Base-by-base conservation (phyloP, 768 basidiomycete genomes). In the Kwoniella sp. region DNA sequence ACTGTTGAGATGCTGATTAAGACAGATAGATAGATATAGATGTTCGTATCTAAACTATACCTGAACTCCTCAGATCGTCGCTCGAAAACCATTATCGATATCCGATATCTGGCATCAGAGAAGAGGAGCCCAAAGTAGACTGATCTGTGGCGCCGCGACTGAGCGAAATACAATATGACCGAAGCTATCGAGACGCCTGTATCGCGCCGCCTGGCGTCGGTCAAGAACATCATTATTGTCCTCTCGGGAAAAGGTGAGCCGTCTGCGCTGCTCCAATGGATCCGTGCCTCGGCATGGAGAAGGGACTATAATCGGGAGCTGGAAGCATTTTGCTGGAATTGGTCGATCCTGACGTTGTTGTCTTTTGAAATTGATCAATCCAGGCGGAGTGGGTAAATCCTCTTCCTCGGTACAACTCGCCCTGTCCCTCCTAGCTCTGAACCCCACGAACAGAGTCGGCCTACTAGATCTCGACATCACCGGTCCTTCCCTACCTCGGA, bases 381-480 rank as follows among this genome's bases (percentile, higher is more conserved):
- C 55, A 79, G 78, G 96, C 34, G 96, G 84, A 37, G 96, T 98
- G 47, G 96, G 96, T 61, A 99, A 99, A 82, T 97, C 94, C n/a
- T 95, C 93, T 0, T 89, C 97, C 25, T 88, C 92, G 1, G 87
- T 89, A 7, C 96, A 98, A 73, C 85, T 98, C 30, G 94, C 96
- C 0, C 86, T 98, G 55, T 91, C 88, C 67, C 87, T 99, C 8
- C 87, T 82, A 41, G 83, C 84, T 1, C 88, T 86, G 25, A 85
- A 87, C 1, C 87, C 89, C 4, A 85, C 81, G 37, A 85, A 86
- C 4, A 87, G 86, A 65, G 90, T 93, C 26, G 92, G 92, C n/a
- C 87, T 97, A 51, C 86, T 97, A 51, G 94, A 96, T 81, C 86
- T 94, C 60, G 93, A 96, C 82, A 86, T 96, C 52, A 96, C 93